Conservation (phyloP, 768 basidiomycete genomes). For the Tulasnella sp. region DNA sequence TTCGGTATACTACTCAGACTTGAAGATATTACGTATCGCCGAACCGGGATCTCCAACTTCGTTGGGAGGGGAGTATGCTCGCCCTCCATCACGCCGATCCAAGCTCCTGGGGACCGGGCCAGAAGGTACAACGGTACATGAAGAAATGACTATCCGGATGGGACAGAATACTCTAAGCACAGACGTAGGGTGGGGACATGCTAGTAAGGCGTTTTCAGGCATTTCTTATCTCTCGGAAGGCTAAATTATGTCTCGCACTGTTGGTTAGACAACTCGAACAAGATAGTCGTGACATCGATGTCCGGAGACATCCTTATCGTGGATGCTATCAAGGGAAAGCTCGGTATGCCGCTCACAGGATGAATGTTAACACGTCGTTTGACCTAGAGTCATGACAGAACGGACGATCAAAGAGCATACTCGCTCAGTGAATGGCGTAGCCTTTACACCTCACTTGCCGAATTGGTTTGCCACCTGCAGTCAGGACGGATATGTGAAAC, state of each 20-base stretch:
- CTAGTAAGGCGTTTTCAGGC: constrained; percentile 4
- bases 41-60: neutral
- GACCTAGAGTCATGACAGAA: neutral
- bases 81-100: neutral
- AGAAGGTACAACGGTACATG: constrained; percentile 3
- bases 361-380: neutral
- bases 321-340: constrained; percentile 6
- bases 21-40: constrained; percentile 13
- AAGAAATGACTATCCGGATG: constrained; percentile 5
- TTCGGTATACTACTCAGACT: neutral
- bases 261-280: constrained; percentile 12
- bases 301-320: constrained; percentile 14
- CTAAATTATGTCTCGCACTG: neutral
- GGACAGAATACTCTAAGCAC: constrained; percentile 6
- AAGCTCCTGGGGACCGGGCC: constrained; percentile 2
- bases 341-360: neutral
- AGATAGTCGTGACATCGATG: constrained; percentile 12
- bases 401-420: constrained; percentile 12
- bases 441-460: constrained; percentile 3
- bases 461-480: constrained; percentile 14
- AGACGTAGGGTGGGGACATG: constrained; percentile 13
- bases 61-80: neutral
- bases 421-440: constrained; percentile 13
- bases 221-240: neutral
- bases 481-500: constrained; percentile 15